phyloP scores from a whole-genome alignment of 1,139 yeast species.

The Maudiozyma humilis region DNA sequence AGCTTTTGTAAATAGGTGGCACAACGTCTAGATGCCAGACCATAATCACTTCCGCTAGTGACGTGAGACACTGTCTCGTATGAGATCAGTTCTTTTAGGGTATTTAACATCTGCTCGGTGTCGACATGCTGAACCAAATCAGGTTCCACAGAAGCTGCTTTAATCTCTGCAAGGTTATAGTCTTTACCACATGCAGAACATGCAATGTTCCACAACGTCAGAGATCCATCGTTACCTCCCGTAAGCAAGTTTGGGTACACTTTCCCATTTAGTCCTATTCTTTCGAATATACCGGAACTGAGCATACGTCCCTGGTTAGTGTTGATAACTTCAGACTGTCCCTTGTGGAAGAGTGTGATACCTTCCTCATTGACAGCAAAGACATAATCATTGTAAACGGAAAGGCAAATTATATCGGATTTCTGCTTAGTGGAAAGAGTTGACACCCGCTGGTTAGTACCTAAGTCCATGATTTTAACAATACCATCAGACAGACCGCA shows the following conservation, averaged over 20 bases:
- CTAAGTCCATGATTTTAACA: conserved; percentile 75
- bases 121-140: conserved; percentile 23
- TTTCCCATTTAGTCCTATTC: conserved; percentile 15
- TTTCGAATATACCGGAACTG: conserved; percentile 29
- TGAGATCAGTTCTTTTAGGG: conserved; percentile 54
- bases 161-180: not conserved
- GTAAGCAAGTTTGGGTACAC: conserved; percentile 37
- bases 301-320: conserved; percentile 36
- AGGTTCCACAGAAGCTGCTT: conserved; percentile 8
- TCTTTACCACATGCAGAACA: conserved; percentile 6
- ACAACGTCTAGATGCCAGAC: conserved; percentile 76
- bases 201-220: conserved; percentile 47
- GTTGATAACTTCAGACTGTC: conserved; percentile 33
- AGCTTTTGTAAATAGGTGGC: conserved; percentile 66
- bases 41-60: conserved; percentile 54
- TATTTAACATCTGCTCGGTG: conserved; percentile 56
- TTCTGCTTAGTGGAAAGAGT: conserved; percentile 42
- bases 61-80: conserved; percentile 70
- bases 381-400: conserved; percentile 37
- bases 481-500: conserved; percentile 71
- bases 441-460: conserved; percentile 65
- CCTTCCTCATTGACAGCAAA: conserved; percentile 37
- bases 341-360: conserved; percentile 44
- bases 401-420: conserved; percentile 44
- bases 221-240: conserved; percentile 54